phyloP scores from a whole-genome alignment of 371 early-diverging fungal genomes.

The Sporodiniella umbellata region DNA sequence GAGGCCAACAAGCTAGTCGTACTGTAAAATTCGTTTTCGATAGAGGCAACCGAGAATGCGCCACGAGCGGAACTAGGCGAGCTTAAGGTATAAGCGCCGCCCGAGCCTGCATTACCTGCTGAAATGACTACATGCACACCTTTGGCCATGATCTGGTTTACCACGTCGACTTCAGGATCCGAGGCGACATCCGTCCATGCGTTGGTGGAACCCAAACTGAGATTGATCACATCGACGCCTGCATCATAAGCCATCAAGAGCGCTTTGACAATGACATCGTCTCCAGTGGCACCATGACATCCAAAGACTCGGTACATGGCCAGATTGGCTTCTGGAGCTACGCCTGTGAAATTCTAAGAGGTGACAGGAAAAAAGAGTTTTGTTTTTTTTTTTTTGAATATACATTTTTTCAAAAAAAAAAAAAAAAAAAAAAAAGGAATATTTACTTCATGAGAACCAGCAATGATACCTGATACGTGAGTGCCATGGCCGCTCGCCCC shows the following conservation, averaged over 20 bases:
- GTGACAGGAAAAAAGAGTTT: too few relatives aligned
- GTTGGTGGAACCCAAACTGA: slow-evolving; percentile 65
- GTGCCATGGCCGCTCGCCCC: slow-evolving; percentile 54
- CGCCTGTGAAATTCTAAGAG: slow-evolving; percentile 56
- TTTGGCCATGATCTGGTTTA: slow-evolving; percentile 16
- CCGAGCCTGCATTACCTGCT: slow-evolving; percentile 55
- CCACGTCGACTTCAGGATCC: slow-evolving; percentile 26
- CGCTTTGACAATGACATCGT: slow-evolving; percentile 61
- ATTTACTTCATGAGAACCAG: slow-evolving; percentile 48
- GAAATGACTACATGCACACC: slow-evolving; percentile 52
- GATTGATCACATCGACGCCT: slow-evolving; percentile 56
- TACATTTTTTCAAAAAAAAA: too few relatives aligned
- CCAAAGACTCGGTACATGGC: slow-evolving; percentile 64
- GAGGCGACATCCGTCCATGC: slow-evolving; percentile 44
- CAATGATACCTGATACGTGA: slow-evolving; percentile 68
- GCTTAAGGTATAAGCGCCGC: slow-evolving; percentile 47
- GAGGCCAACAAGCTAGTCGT: slow-evolving; percentile 14
- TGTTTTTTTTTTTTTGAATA: too few relatives aligned
- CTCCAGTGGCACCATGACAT: slow-evolving; percentile 50
- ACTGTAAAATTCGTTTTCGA: slow-evolving; percentile 40
- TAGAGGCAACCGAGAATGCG: slow-evolving; percentile 62
- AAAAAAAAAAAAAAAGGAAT: not conserved
- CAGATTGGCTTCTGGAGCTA: slow-evolving; percentile 59
- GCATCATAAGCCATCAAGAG: slow-evolving; percentile 59
- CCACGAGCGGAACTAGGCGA: slow-evolving; percentile 48